Conservation (phyloP, 257 asterid species). For the Mitragyna speciosa region DNA sequence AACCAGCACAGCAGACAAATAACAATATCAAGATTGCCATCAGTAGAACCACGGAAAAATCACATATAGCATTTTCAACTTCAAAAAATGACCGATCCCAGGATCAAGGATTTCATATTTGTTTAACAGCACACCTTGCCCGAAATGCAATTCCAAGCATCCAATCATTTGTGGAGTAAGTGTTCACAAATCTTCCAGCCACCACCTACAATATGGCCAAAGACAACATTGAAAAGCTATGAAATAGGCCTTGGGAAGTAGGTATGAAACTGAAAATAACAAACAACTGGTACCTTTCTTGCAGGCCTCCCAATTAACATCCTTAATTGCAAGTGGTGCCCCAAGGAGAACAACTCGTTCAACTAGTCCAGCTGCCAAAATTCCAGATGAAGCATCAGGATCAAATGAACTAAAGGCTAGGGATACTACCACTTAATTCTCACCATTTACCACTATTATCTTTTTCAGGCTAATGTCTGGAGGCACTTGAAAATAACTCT, state of each 20-base stretch:
- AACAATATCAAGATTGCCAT: background rate
- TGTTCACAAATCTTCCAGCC: constrained; percentile 88
- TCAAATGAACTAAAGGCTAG: constrained; percentile 8
- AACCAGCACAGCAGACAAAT: background rate
- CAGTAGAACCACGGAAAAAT: background rate
- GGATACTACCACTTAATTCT: constrained; percentile 2
- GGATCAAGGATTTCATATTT: background rate
- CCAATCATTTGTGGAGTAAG: constrained; percentile 87
- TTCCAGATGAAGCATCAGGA: constrained; percentile 15
- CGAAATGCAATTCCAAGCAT: constrained; percentile 96
- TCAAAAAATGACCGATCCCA: background rate
- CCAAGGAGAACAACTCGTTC: constrained; percentile 96
- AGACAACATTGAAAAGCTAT: constrained; percentile 16
- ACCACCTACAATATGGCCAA: constrained; percentile 59
- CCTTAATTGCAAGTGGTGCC: constrained; percentile 86
- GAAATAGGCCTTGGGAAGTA: constrained; percentile 16
- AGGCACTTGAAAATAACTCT: constrained; percentile 91
- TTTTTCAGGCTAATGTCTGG: constrained; percentile 68
- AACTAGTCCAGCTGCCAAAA: constrained; percentile 66
- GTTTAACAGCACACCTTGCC: constrained; percentile 56
- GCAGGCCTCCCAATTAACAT: constrained; percentile 91
- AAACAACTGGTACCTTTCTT: constrained; percentile 56
- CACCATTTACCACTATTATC: constrained; percentile 51
- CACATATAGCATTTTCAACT: background rate
- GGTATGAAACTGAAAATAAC: background rate